Evolutionary conservation across 2,329 filamentous ascomycete genomes (phyloP), one percentile per base, ranked within the genome.

Genomic region (Xylaria hypoxylon): DNA sequence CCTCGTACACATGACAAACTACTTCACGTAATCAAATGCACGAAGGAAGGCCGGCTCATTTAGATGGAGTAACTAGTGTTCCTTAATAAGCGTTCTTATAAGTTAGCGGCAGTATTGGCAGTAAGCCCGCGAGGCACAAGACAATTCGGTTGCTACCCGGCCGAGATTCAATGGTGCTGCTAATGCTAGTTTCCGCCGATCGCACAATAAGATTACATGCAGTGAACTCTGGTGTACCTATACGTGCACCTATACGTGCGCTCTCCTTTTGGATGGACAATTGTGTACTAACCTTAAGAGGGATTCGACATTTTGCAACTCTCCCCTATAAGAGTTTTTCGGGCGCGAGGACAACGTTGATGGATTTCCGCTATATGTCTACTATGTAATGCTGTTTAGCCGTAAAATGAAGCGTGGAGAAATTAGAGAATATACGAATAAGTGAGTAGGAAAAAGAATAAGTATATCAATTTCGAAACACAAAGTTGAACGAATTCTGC

Each of bases 151-250:
- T 68, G 63, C 45, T 64, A 61, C 35, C 68, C 56, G 62, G 62
- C 59, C 66, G 48, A 68, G 68, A 70, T 60, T 59, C 59, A 51
- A 59, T 52, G 45, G 57, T 52, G 48, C 31, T 68, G 51, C 61
- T 67, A 68, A 62, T 62, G 68, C 66, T 70, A 70, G 66, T 57
- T 56, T 66, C 65, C 66, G 66, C 62, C 68, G 68, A 70, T 70
- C 68, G 60, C 57, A 67, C 44, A 58, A 62, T 24, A 47, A 60
- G 38, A 65, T 65, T 67, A 61, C 67, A 53, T 68, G 52, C 40
- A 68, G 57, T 61, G 35, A 42, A 47, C 38, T 47, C 35, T 45
- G 17, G 28, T 40, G 22, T 22, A 48, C 31, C n/a, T n/a, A n/a
- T n/a, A n/a, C n/a, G n/a, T n/a, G n/a, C n/a, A n/a, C n/a, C n/a